Evolutionary conservation across 345 rosid genomes (phyloP).

Genomic region (Crucihimalaya himalaica): DNA sequence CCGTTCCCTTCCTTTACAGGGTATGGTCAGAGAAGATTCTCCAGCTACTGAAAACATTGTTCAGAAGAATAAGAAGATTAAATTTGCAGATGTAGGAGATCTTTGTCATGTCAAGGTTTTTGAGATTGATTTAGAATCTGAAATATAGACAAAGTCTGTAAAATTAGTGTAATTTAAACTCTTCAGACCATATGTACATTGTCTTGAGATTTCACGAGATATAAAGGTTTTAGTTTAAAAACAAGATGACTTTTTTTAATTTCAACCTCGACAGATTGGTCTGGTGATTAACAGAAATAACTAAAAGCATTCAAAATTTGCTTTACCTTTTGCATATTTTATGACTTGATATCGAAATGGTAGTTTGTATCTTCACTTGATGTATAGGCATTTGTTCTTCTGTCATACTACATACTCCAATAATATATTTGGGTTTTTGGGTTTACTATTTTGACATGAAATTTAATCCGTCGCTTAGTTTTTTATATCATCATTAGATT

Average conservation of each 20-base stretch:
- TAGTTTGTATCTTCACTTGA: constrained; percentile 65
- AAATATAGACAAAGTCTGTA: constrained; percentile 3
- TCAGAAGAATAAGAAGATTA: constrained; percentile 66
- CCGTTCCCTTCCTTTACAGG: constrained; percentile 42
- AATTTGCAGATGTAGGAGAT: constrained; percentile 83
- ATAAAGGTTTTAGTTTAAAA: not conserved
- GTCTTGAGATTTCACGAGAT: not conserved
- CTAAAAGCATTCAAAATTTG: too few relatives aligned
- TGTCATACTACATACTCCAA: constrained; percentile 92
- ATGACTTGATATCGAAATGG: constrained; percentile 68
- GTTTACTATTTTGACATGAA: too few relatives aligned
- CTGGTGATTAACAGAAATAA: not conserved
- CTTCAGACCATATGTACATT: too few relatives aligned
- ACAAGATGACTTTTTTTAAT: not conserved
- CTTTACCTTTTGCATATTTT: too few relatives aligned
- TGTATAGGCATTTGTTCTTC: constrained; percentile 78
- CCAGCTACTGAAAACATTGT: constrained; percentile 36
- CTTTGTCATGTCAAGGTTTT: constrained; percentile 78
- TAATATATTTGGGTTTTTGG: too few relatives aligned
- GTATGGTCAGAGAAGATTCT: constrained; percentile 45
- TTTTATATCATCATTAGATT: too few relatives aligned
- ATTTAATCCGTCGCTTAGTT: too few relatives aligned
- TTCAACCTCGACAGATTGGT: not conserved
- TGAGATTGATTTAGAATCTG: constrained; percentile 48
- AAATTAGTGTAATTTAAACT: constrained; percentile 8